These are phyloP conservation scores for Termitomyces eurrhizus DNA, from an alignment of 768 basidiomycete genomes.

Conservation along the genomic window DNA sequence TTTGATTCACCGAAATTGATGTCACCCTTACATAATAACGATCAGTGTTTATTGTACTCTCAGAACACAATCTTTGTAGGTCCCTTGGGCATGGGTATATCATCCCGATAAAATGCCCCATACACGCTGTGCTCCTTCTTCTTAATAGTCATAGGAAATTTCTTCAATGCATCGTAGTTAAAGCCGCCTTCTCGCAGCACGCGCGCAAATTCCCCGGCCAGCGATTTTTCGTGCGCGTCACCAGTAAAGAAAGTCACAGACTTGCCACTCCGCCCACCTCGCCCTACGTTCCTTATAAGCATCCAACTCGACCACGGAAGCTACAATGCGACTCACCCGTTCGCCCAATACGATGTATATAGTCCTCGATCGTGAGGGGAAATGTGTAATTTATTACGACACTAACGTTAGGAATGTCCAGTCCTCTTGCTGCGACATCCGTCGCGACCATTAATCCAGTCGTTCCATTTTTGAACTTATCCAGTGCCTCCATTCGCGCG, in stretches of 20 bases:
- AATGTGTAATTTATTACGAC: slow-evolving; percentile 97
- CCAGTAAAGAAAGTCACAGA: slow-evolving; percentile 98
- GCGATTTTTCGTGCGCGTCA: slow-evolving; percentile 72
- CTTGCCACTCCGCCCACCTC: slow-evolving; percentile 86
- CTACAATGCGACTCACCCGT: slow-evolving; percentile 52
- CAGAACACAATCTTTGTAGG: slow-evolving; percentile 81
- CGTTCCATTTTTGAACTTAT: slow-evolving; percentile 79
- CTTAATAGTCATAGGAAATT: slow-evolving; percentile 96
- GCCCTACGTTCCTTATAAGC: slow-evolving; percentile 46
- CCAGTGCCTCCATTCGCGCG: slow-evolving; percentile 80
- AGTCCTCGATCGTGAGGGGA: slow-evolving; percentile 93
- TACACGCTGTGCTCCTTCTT: slow-evolving; percentile 91
- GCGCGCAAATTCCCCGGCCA: slow-evolving; percentile 91
- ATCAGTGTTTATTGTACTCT: slow-evolving; percentile 6
- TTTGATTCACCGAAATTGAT: slow-evolving; percentile 13
- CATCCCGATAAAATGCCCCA: slow-evolving; percentile 80
- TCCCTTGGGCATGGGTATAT: slow-evolving; percentile 52
- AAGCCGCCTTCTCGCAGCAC: slow-evolving; percentile 88
- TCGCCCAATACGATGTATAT: slow-evolving; percentile 85
- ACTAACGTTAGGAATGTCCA: slow-evolving; percentile 96
- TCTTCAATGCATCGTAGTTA: slow-evolving; percentile 68
- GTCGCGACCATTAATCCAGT: slow-evolving; percentile 89
- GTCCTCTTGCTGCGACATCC: slow-evolving; percentile 93
- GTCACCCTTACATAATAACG: slow-evolving; percentile 17
- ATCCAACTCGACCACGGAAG: slow-evolving; percentile 16